phyloP scores from a whole-genome alignment of 108 stramenopile species.

The Epipyxis sp. region DNA sequence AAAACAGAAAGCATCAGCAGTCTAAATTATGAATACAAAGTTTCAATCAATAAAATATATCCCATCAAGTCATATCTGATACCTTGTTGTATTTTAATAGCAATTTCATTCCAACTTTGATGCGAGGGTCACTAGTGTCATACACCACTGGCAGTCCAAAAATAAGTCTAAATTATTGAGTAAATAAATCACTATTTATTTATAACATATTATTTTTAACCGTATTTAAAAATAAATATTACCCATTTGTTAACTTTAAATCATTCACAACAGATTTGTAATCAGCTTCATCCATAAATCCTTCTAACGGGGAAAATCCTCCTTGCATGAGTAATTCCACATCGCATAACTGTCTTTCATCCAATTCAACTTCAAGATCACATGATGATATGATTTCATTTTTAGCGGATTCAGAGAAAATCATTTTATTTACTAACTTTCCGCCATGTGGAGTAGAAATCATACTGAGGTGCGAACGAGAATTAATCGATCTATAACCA shows the following conservation, averaged over 20 bases:
- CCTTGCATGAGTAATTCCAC: constrained; percentile 52
- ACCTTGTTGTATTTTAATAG: constrained; percentile 84
- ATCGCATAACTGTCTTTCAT: constrained; percentile 20
- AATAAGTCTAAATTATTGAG: constrained; percentile 84
- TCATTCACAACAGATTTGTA: constrained; percentile 59
- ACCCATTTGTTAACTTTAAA: not conserved
- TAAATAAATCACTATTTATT: constrained; percentile 83
- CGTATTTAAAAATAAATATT: not conserved
- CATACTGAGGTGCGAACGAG: not conserved
- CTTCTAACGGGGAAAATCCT: constrained; percentile 92
- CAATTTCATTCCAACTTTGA: constrained; percentile 80
- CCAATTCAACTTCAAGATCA: constrained; percentile 15
- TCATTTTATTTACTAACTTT: constrained; percentile 82
- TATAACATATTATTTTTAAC: constrained; percentile 60
- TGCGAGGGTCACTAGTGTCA: constrained; percentile 84
- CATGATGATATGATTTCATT: not conserved
- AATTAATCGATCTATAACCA: too few relatives aligned
- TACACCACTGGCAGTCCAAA: constrained; percentile 96
- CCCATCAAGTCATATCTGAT: too few relatives aligned
- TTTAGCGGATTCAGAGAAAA: constrained; percentile 41
- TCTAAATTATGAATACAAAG: not conserved
- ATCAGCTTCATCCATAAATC: constrained; percentile 90
- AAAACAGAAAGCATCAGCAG: not conserved
- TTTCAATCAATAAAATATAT: too few relatives aligned
- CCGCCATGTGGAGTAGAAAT: constrained; percentile 77